A percentile compares a stretch with the other conserved stretches of the same genome.
These are phyloP conservation scores for Uncinocarpus reesii DNA, from an alignment of 2,329 filamentous ascomycete species.

Conservation along the genomic window DNA sequence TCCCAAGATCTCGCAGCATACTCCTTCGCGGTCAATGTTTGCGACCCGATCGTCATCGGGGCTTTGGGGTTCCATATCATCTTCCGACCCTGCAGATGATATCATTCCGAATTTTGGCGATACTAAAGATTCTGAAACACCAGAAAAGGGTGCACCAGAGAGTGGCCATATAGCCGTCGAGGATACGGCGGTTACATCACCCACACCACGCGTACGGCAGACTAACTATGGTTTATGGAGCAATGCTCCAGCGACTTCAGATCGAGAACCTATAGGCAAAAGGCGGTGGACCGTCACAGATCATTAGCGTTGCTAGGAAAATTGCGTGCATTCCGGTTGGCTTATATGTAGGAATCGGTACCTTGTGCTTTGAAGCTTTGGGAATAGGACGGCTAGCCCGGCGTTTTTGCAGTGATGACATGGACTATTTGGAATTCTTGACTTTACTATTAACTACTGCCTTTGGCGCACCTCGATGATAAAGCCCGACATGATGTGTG, in stretches of 20 bases:
- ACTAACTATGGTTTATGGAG: conserved; percentile 5
- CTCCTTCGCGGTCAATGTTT: conserved; percentile 14
- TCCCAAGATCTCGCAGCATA: conserved; percentile 10
- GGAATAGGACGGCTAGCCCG: no score
- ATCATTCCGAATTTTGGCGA: conserved; percentile 32
- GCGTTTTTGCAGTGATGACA: no score
- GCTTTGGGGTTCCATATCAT: conserved; percentile 29
- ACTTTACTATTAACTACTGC: no score
- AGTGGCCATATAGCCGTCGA: background rate
- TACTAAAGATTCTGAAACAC: background rate
- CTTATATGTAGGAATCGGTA: no score
- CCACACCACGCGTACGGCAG: background rate
- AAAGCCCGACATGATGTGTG: no score
- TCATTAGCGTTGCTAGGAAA: background rate
- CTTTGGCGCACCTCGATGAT: no score
- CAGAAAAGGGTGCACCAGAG: background rate
- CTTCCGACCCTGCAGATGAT: conserved; percentile 24
- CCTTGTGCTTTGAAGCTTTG: no score
- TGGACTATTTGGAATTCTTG: no score
- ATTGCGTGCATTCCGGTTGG: no score
- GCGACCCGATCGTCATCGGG: conserved; percentile 21
- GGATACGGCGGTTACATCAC: background rate
- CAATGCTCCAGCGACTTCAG: background rate
- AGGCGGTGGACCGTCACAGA: conserved; percentile 15
- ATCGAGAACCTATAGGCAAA: conserved; percentile 9